Base-by-base conservation (phyloP, 73 alveolate species). In the Paramecium caudatum region DNA sequence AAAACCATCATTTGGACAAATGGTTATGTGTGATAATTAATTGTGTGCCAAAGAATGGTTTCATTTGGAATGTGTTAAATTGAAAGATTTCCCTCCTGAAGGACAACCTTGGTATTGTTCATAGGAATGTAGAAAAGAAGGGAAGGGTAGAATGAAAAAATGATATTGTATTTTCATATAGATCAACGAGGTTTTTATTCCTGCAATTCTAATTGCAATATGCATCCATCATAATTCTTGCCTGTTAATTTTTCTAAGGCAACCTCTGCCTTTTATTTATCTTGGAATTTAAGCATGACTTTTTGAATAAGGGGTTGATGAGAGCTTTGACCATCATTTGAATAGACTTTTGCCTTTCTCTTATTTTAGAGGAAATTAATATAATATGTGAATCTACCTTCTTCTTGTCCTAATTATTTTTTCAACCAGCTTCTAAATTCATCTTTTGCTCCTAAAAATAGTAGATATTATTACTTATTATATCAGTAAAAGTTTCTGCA, bases 21-120 rank as follows among this genome's bases (percentile, higher is more conserved):
- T 74, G 88, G 68, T 74, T 19, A 74, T 74, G 88, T 74, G 88
- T 43, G 88, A 74, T 74, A 74, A 74, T 74, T 25, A 39, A 74
- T 43, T 45, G 43, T 74, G 88, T 37, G 17, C 43, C 16, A 74
- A 45, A 39, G 88, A 74, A 41, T 74, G 88, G 88, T 74, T 74
- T 19, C 88, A 74, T 74, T 17, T 74, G 21, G 88, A 74, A 21
- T 74, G 88, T 74, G 88, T 74, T 16, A 74, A 74, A 45, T 15
- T 74, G 16, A 45, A 74, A 17, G 88, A 74, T 23, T 74, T 41
- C 27, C 88, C 88, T 39, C 55, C 43, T 41, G 62, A 74, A 9
- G 19, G 21, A 12, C 43, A 36, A 0, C 62, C 62, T 19, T 74
- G 88, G 88, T 74, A 39, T 74, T 74, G 88, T 19, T 74, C 88